Base-by-base conservation (phyloP, 768 basidiomycete genomes). In the Nidularia pulvinata region DNA sequence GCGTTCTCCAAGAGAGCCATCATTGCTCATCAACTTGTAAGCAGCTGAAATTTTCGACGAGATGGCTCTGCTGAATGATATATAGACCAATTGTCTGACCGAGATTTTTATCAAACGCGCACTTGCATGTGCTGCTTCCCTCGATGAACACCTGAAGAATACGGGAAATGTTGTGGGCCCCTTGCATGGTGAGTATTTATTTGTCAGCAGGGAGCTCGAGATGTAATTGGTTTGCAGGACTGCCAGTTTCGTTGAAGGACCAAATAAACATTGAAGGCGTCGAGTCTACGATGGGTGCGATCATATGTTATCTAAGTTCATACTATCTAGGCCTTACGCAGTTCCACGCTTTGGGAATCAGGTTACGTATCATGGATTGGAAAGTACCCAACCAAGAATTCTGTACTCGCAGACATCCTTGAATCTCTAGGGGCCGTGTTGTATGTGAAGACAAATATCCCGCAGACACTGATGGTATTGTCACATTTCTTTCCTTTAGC, bases 91-190 rank as follows among this genome's bases (percentile, higher is more conserved):
- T 58, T 93, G 92, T 63, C 63, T 93, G 36, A 93, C 91, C 0
- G 91, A 93, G 65, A 84, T 91, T n/a, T 91, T 89, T 60, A 78
- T 91, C 49, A 86, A 92, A 22, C 76, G 79, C 4, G 92, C 88
- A 0, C 71, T 91, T 4, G 70, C 67, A 11, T 76, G 84, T 7
- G 92, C 93, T 2, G 67, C 75, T 13, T 77, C 84, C 62, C 74
- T 93, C 4, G 93, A 94, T 59, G 80, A 79, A 4, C 68, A 82
- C 55, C 66, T 89, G 43, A 75, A 74, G 59, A 69, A 61, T 55
- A 92, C 84, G 0, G 92, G 91, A 19, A 78, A 78, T 55, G 69
- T 80, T 2, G 71, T 88, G 1, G 92, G 92, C 0, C 86, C 88
- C 2, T 72, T 92, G 3, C 91, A 92, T 58, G 90, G 89, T 69